Base-by-base conservation (phyloP, 2,329 filamentous ascomycete genomes). In the Aspergillus tanneri region DNA sequence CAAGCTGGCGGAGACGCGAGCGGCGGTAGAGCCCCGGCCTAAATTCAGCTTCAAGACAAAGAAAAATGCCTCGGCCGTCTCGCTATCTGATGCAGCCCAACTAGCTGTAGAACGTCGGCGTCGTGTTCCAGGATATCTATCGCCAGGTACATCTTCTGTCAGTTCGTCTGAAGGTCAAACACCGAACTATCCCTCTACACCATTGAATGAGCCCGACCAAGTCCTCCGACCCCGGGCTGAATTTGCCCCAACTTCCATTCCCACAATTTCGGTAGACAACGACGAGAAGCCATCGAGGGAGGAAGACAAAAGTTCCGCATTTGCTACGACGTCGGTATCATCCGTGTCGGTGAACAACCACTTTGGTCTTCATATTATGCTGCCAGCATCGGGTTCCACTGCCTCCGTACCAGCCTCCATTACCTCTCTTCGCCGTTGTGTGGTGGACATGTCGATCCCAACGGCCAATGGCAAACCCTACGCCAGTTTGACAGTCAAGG, bases 31-130 rank as follows among this genome's bases (percentile, higher is more conserved):
- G 0, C 89, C 90, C 6, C 87, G 86, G 57, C 81, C 84, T 9
- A 89, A 90, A 53, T 96, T 96, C 71, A 82, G 87, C 45, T 96
- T 96, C 77, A 95, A 85, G 63, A 76, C 74, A 35, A 74, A 72
- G 50, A 83, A 81, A 53, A 81, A 77, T 51, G 60, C 69, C 1
- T 77, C 77, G 6, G 76, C 79, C 5, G 76, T 82, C 40, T 82
- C 79, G 16, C 61, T 83, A 25, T 74, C 72, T 30, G 77, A 83
- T 62, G 79, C 80, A 30, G 79, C 78, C 5, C 77, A 81, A 47
- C 57, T 83, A 12, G 76, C 78, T 12, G 67, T 72, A 9, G 71
- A 78, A 50, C 71, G 75, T 36, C 75, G 68, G 28, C 72, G 72
- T 39, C 66, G 60, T 49, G 65, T 73, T 3, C 71, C 74, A 10